phyloP scores from a whole-genome alignment of 768 basidiomycete species.

The Saitozyma podzolica region DNA sequence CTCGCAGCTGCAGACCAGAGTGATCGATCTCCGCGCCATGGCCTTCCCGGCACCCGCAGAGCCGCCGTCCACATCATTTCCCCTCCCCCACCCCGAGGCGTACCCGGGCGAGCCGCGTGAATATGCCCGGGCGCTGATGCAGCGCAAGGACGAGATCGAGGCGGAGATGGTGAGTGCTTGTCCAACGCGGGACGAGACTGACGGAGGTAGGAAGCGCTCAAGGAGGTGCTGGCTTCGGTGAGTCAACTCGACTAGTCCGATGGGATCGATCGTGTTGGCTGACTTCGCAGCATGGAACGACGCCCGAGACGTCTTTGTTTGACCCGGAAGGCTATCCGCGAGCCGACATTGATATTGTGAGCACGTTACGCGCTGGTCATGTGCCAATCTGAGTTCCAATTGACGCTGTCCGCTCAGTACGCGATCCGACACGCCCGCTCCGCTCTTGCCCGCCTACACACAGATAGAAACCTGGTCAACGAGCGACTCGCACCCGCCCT shows the following conservation, averaged over 20 bases:
- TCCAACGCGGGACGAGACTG: conserved; percentile 55
- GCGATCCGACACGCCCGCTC: conserved; percentile 57
- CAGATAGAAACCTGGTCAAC: conserved; percentile 70
- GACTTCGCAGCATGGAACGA: conserved; percentile 25
- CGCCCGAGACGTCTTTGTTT: conserved; percentile 66
- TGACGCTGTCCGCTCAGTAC: conserved; percentile 28
- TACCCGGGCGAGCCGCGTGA: conserved; percentile 42
- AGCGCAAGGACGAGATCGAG: conserved; percentile 71
- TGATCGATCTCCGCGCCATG: conserved; percentile 5
- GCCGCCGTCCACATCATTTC: conserved; percentile 18
- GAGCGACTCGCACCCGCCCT: conserved; percentile 68
- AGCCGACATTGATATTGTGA: conserved; percentile 74
- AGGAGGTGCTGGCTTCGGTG: conserved; percentile 39
- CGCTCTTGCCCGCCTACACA: conserved; percentile 75
- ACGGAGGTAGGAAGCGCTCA: conserved; percentile 28
- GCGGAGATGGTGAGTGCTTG: conserved; percentile 66
- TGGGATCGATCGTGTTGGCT: not conserved
- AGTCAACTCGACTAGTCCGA: conserved; percentile 4
- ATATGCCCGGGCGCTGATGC: conserved; percentile 64
- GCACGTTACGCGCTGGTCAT: not conserved
- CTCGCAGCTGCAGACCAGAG: too few species aligned
- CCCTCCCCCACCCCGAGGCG: conserved; percentile 40
- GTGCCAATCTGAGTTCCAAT: not conserved
- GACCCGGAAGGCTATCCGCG: conserved; percentile 88
- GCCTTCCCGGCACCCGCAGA: conserved; percentile 17